A percentile compares a stretch with the other conserved stretches of the same genome.
Evolutionary conservation across 2,329 filamentous ascomycete genomes (phyloP).

Genomic region (Spiromastix sp.): DNA sequence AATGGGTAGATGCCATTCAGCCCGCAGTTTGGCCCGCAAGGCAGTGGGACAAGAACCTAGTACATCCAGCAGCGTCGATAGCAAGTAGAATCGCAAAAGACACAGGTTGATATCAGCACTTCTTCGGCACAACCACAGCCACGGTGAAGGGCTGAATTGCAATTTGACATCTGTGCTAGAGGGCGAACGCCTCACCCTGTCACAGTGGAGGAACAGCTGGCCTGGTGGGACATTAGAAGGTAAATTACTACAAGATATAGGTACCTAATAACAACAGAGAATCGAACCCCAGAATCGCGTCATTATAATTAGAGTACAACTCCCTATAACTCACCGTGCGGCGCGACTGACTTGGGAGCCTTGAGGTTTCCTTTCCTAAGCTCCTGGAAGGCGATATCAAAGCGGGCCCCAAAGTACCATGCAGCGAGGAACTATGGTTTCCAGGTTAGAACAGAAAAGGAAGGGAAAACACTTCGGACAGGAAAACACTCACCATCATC

Average conservation of each 20-base stretch:
- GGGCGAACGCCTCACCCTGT: too few relatives aligned
- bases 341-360: constrained; percentile 24
- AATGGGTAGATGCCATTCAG: constrained; percentile 34
- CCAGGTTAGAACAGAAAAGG: neutral
- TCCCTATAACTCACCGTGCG: constrained; percentile 27
- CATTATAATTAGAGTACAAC: constrained; percentile 17
- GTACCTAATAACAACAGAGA: constrained; percentile 15
- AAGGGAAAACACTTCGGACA: too few relatives aligned
- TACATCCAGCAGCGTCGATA: constrained; percentile 28
- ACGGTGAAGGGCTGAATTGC: constrained; percentile 65
- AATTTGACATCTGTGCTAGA: constrained; percentile 99
- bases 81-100: constrained; percentile 6
- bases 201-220: too few relatives aligned
- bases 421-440: constrained; percentile 63
- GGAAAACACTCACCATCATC: constrained; percentile 64
- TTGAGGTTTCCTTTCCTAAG: constrained; percentile 40
- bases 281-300: constrained; percentile 8
- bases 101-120: constrained; percentile 66
- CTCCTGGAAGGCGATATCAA: constrained; percentile 58
- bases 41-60: constrained; percentile 32
- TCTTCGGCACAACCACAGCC: constrained; percentile 98
- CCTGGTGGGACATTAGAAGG: too few relatives aligned
- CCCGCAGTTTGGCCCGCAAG: constrained; percentile 13
- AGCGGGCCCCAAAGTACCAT: constrained; percentile 70
- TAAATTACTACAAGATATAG: too few relatives aligned